Evolutionary conservation across 805 yeast species (phyloP).

Genomic region (Metschnikowia gelsemii): DNA sequence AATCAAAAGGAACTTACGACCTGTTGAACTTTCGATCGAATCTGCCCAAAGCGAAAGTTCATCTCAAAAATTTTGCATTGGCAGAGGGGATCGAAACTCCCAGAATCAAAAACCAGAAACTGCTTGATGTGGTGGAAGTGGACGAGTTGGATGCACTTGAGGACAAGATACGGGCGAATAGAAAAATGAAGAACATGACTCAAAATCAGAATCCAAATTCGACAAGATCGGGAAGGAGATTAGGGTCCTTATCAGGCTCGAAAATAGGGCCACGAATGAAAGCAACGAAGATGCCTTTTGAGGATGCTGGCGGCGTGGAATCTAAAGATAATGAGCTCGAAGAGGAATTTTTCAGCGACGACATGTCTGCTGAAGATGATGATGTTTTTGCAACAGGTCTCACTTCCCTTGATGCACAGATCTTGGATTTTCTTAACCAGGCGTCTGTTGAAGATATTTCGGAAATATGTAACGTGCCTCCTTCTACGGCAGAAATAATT

Average conservation of each 20-base stretch:
- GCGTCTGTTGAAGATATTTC: slow-evolving; percentile 73
- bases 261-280: slow-evolving; percentile 1
- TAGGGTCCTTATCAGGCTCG: background rate
- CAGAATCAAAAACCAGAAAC: slow-evolving; percentile 6
- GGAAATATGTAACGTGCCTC: slow-evolving; percentile 73
- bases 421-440: slow-evolving; percentile 73
- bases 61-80: slow-evolving; percentile 1
- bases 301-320: too few species aligned
- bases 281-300: too few species aligned
- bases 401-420: slow-evolving; percentile 58
- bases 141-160: slow-evolving; percentile 43
- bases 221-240: background rate
- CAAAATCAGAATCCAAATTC: background rate
- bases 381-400: slow-evolving; percentile 33
- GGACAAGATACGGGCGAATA: slow-evolving; percentile 38
- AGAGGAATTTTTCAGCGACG: slow-evolving; percentile 49
- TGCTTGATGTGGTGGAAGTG: slow-evolving; percentile 16
- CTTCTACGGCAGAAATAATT: slow-evolving; percentile 61
- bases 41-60: slow-evolving; percentile 2
- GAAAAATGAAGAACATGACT: slow-evolving; percentile 18
- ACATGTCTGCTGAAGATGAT: slow-evolving; percentile 45
- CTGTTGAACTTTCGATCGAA: too few species aligned
- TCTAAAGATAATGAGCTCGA: too few species aligned
- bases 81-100: slow-evolving; percentile 12
- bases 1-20: too few species aligned